These are phyloP conservation scores for Hebeloma cylindrosporum DNA, from an alignment of 768 basidiomycete genomes.

Conservation along the genomic window DNA sequence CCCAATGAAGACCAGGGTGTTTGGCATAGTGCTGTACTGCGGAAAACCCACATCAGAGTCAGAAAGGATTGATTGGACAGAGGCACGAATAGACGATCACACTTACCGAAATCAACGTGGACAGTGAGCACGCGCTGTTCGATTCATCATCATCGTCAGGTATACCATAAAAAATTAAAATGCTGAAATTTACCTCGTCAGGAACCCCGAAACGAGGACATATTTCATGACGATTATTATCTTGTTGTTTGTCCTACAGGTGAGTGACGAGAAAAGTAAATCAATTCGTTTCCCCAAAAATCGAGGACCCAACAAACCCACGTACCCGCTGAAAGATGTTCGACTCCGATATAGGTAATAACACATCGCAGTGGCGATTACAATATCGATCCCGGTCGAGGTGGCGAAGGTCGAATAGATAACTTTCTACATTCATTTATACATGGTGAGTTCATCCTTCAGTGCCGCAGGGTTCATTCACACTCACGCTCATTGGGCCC, in stretches of 20 bases:
- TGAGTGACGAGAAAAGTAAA: neutral
- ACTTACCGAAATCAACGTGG: slow-evolving; percentile 40
- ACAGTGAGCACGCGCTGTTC: slow-evolving; percentile 41
- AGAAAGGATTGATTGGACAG: slow-evolving; percentile 22
- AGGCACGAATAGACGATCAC: neutral
- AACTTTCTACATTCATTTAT: slow-evolving; percentile 42
- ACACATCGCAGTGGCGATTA: slow-evolving; percentile 33
- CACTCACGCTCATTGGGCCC: slow-evolving; percentile 30
- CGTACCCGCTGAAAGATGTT: slow-evolving; percentile 20
- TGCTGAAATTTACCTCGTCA: slow-evolving; percentile 31
- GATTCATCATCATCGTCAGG: neutral
- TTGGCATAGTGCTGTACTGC: slow-evolving; percentile 19
- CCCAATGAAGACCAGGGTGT: slow-evolving; percentile 42
- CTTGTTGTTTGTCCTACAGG: slow-evolving; percentile 28
- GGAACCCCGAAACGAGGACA: slow-evolving; percentile 32
- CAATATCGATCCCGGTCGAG: slow-evolving; percentile 40
- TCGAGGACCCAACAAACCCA: neutral
- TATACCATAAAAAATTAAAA: neutral
- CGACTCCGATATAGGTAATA: slow-evolving; percentile 30
- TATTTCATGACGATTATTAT: slow-evolving; percentile 35
- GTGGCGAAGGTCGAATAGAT: slow-evolving; percentile 40
- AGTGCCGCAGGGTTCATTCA: neutral
- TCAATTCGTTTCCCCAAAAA: neutral
- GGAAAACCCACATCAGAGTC: too few species aligned
- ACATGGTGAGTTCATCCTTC: neutral